Base-by-base conservation (phyloP, 2,329 filamentous ascomycete species). In the Colletotrichum agaves region DNA sequence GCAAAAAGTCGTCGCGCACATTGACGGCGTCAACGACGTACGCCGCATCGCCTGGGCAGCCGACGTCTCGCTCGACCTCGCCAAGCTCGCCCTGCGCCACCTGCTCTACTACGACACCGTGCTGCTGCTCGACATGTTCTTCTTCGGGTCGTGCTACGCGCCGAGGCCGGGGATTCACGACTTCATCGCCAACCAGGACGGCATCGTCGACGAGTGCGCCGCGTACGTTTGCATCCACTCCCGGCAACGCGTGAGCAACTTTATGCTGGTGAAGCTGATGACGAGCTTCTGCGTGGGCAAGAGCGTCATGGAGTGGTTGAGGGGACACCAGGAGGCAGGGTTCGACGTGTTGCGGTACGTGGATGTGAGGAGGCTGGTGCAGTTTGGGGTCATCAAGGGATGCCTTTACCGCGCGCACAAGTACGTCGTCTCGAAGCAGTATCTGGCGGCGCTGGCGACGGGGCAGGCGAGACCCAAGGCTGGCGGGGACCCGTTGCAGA, bases 371-470 rank as follows among this genome's bases (percentile, higher is more conserved):
- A 90, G 96, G 31, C 90, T 99, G 70, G 93, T 98, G 70, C 97
- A 97, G 67, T 99, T 98, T 75, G 96, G 95, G 64, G 87, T 98
- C 67, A 97, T 98, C 78, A 98, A 98, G 80, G 94, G 95, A 15
- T 92, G 97, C 72, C 81, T 99, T 23, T 98, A 98, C 78, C 89
- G 96, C 37, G 91, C 98, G 44, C 93, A 98, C 81, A 97, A 96
- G 77, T 97, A 97, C 76, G 92, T 93, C 31, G 88, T 97, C 1
- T 89, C 86, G 4, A 88, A 88, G 74, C 86, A 88, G 75, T 88
- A 89, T 72, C 78, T 91, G 21, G 82, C 85, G 7, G 80, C 81
- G 2, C 75, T 89, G 61, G 88, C 86, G 1, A 85, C 85, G 43
- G 87, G 87, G 2, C 81, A 85, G 73, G 83, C 82, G 43, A 75